Percentiles rank a stretch among this genome's conserved stretches.
Evolutionary conservation across 2,329 filamentous ascomycete genomes (phyloP).

Genomic region (Fusarium praegraminearum): DNA sequence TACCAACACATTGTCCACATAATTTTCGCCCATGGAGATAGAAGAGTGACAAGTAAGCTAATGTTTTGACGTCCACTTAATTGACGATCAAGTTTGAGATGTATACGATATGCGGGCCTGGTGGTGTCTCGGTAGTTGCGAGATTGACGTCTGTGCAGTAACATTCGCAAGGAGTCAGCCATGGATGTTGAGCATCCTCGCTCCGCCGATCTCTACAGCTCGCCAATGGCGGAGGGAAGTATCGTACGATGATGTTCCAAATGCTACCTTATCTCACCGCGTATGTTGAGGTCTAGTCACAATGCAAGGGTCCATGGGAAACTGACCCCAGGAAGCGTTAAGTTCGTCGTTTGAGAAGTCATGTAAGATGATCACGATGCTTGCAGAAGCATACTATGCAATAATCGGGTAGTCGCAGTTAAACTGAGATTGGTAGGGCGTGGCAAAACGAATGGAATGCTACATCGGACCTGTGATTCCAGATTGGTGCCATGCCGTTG

Average conservation of each 20-base stretch:
- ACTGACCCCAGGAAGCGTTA: neutral
- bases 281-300: neutral
- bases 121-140: slow-evolving; percentile 4
- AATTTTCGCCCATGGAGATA: neutral
- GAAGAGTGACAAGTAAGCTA: neutral
- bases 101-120: neutral
- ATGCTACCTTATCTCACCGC: slow-evolving; percentile 1
- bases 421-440: neutral
- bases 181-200: neutral
- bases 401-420: slow-evolving; percentile 1
- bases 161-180: neutral
- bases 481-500: slow-evolving; percentile 13
- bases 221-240: neutral
- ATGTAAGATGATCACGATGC: slow-evolving; percentile 7
- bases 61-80: neutral
- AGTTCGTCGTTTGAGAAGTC: neutral
- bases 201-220: neutral
- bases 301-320: too few relatives aligned
- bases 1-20: neutral
- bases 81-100: neutral
- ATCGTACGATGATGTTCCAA: neutral
- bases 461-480: neutral
- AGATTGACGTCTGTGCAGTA: neutral
- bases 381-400: slow-evolving; percentile 18
- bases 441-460: slow-evolving; percentile 33